A percentile compares a stretch with the other conserved stretches of the same genome.
These are phyloP conservation scores for Aphanomyces invadans DNA, from an alignment of 352 stramenopile species.

Conservation along the genomic window DNA sequence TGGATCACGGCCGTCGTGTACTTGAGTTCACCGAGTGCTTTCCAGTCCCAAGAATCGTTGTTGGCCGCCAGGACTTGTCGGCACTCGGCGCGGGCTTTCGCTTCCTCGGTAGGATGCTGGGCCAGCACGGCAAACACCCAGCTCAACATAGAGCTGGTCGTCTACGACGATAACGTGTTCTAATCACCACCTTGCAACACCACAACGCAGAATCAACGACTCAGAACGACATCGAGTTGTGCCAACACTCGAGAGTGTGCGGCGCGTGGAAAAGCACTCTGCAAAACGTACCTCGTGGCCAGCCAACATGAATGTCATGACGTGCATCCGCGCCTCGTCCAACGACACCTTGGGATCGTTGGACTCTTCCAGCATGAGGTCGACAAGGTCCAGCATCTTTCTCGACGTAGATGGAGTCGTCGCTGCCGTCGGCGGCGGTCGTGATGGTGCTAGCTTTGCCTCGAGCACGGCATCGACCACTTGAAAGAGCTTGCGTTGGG, in stretches of 20 bases:
- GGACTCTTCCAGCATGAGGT: slow-evolving; percentile 3
- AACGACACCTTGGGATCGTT: neutral
- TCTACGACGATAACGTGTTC: neutral
- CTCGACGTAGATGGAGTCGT: neutral
- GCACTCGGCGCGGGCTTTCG: neutral
- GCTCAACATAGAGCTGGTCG: neutral
- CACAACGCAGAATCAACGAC: no score
- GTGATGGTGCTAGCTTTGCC: neutral
- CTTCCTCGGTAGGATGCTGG: neutral
- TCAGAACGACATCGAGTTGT: no score
- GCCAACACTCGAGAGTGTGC: no score
- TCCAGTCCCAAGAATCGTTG: neutral
- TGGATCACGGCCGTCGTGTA: slow-evolving; percentile 16
- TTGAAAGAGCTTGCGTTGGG: neutral
- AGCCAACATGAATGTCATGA: slow-evolving; percentile 19
- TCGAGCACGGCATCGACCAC: slow-evolving; percentile 1
- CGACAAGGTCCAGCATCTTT: slow-evolving; percentile 8
- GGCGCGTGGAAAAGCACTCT: neutral
- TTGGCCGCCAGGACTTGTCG: neutral
- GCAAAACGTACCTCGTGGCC: slow-evolving; percentile 9
- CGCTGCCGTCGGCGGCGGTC: no score
- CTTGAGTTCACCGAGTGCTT: slow-evolving; percentile 13
- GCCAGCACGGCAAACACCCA: slow-evolving; percentile 17
- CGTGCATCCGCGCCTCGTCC: slow-evolving; percentile 7
- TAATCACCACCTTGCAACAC: neutral